Evolutionary conservation across 768 basidiomycete genomes (phyloP).

Genomic region (Lactifluus volemus): DNA sequence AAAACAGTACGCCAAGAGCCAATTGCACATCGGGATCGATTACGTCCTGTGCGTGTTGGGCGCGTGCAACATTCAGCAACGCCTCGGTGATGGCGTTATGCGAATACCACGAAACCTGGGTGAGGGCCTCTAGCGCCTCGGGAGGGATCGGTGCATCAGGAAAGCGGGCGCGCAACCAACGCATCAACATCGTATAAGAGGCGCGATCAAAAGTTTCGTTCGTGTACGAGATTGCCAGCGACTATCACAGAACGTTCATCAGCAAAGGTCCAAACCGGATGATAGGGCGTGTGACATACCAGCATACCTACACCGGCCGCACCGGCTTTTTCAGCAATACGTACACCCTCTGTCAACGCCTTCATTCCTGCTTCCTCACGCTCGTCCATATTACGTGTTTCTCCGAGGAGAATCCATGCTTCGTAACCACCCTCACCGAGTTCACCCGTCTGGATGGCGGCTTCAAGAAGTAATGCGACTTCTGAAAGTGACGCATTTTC

Average conservation of each 20-base stretch:
- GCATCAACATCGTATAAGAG: conserved; percentile 76
- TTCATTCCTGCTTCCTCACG: conserved; percentile 76
- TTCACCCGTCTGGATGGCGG: conserved; percentile 78
- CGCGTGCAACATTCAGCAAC: conserved; percentile 75
- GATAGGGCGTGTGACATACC: conserved; percentile 34
- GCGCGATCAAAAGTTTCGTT: conserved; percentile 89
- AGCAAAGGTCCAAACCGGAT: neutral
- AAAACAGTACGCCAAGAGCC: conserved; percentile 87
- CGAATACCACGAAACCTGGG: conserved; percentile 69
- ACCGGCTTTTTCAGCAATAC: conserved; percentile 52
- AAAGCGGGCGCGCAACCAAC: conserved; percentile 69
- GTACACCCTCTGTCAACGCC: conserved; percentile 67
- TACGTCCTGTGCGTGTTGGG: conserved; percentile 63
- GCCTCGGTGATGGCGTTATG: conserved; percentile 72
- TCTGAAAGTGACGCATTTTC: conserved; percentile 83
- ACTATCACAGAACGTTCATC: conserved; percentile 38
- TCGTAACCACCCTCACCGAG: conserved; percentile 78
- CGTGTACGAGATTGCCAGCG: conserved; percentile 91
- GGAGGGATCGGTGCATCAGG: conserved; percentile 47
- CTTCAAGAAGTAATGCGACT: conserved; percentile 80
- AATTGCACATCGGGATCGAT: conserved; percentile 90
- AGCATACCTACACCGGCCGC: conserved; percentile 66
- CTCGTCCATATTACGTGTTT: conserved; percentile 85
- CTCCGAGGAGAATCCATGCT: conserved; percentile 87
- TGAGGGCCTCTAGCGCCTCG: conserved; percentile 44